phyloP scores from a whole-genome alignment of 768 basidiomycete genomes.

The Collybia mongolica region DNA sequence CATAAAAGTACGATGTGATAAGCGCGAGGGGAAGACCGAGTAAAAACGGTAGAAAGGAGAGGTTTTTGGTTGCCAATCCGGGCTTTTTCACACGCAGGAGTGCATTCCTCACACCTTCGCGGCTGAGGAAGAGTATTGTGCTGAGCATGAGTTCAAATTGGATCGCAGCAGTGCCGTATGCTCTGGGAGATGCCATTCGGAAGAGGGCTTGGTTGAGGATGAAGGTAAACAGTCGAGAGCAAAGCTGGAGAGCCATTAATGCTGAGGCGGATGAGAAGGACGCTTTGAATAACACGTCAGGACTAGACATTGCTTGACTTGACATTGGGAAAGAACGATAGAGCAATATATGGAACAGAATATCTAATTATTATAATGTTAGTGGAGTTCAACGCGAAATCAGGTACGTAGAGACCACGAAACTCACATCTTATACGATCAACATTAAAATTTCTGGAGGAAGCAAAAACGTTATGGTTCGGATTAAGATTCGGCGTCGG shows the following conservation, averaged over 20 bases:
- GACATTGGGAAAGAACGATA: too few relatives aligned
- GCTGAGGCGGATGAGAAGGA: slow-evolving; percentile 51
- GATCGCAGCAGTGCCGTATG: slow-evolving; percentile 88
- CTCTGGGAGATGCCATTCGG: slow-evolving; percentile 78
- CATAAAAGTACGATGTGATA: slow-evolving; percentile 51
- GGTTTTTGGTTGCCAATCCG: slow-evolving; percentile 33
- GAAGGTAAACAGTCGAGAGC: slow-evolving; percentile 86
- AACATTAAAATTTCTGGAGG: too few relatives aligned
- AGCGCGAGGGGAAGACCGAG: slow-evolving; percentile 69
- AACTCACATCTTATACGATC: too few relatives aligned
- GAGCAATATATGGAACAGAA: too few relatives aligned
- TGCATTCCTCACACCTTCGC: slow-evolving; percentile 91
- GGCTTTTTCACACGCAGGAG: slow-evolving; percentile 55
- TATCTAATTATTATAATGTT: too few relatives aligned
- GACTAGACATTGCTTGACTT: slow-evolving; percentile 6
- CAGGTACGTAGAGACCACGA: too few relatives aligned
- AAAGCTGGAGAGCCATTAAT: slow-evolving; percentile 83
- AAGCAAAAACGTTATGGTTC: too few relatives aligned
- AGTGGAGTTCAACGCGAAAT: too few relatives aligned
- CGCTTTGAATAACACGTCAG: slow-evolving; percentile 25
- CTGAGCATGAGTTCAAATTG: slow-evolving; percentile 92
- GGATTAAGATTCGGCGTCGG: too few relatives aligned
- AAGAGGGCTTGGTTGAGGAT: slow-evolving; percentile 85
- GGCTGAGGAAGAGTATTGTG: slow-evolving; percentile 86
- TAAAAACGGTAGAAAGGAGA: slow-evolving; percentile 63